These are phyloP conservation scores for Pythium scleroteichum DNA, from an alignment of 352 stramenopile genomes.

Conservation along the genomic window DNA sequence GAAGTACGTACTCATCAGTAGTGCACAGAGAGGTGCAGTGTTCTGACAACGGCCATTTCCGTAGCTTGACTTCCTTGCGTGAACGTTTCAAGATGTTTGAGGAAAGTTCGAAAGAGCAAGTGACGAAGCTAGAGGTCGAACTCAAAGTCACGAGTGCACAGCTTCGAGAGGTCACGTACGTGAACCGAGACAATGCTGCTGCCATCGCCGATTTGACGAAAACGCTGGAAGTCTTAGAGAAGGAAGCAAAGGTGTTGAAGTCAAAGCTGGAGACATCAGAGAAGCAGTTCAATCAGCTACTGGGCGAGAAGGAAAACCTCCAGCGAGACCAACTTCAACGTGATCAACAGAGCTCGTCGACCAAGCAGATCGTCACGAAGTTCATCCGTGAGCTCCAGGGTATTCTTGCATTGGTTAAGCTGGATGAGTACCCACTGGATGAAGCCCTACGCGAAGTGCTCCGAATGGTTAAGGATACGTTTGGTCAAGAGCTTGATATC, in stretches of 20 bases:
- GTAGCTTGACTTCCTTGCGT: conserved; percentile 58
- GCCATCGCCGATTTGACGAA: conserved; percentile 65
- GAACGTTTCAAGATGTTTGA: conserved; percentile 83
- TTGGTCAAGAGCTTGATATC: conserved; percentile 52
- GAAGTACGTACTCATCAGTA: conserved; percentile 35
- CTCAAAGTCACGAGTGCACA: conserved; percentile 71
- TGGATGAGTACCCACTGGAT: conserved; percentile 76
- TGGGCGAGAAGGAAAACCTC: conserved; percentile 58
- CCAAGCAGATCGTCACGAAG: conserved; percentile 44
- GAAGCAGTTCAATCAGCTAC: conserved; percentile 39
- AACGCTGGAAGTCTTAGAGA: conserved; percentile 45
- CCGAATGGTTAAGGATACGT: conserved; percentile 57
- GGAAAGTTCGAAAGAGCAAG: conserved; percentile 69
- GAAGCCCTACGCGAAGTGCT: conserved; percentile 76
- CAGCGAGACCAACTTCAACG: conserved; percentile 59
- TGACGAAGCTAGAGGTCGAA: conserved; percentile 83
- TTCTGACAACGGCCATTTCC: neutral
- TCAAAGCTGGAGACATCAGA: conserved; percentile 42
- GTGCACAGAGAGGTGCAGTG: neutral
- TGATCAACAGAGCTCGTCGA: conserved; percentile 55
- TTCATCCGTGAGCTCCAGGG: conserved; percentile 68
- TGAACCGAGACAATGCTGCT: conserved; percentile 69
- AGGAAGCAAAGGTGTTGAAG: conserved; percentile 49
- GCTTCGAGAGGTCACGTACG: conserved; percentile 72
- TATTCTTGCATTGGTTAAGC: conserved; percentile 71